Percentiles rank a stretch among this genome's conserved stretches.
Conservation (phyloP, 2,329 filamentous ascomycete species). For the Pseudocercospora vitis region DNA sequence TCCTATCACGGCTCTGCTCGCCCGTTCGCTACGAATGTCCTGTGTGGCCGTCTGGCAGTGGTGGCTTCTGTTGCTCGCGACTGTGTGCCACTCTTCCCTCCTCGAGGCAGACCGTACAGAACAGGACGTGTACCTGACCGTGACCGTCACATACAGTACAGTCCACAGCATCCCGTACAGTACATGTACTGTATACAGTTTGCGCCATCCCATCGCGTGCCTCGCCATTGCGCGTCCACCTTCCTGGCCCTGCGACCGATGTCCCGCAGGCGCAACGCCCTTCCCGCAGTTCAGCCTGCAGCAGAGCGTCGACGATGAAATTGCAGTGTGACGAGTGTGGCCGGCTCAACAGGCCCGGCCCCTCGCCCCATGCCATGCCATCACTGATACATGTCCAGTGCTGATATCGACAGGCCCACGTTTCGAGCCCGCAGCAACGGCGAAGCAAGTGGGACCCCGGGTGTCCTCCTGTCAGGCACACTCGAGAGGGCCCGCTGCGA, state of each 20-base stretch:
- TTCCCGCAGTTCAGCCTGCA: background rate
- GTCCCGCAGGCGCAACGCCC: background rate
- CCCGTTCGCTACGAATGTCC: no score
- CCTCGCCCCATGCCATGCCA: no score
- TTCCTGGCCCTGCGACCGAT: slow-evolving; percentile 2
- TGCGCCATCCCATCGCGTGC: background rate
- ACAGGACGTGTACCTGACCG: no score
- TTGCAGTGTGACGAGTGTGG: slow-evolving; percentile 7
- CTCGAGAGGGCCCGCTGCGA: background rate
- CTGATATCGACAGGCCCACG: slow-evolving; percentile 8
- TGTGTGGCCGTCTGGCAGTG: background rate
- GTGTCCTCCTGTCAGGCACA: background rate
- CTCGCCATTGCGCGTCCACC: slow-evolving; percentile 1
- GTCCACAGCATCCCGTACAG: no score
- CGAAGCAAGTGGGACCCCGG: slow-evolving; percentile 2
- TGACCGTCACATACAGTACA: no score
- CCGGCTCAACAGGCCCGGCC: slow-evolving; percentile 3
- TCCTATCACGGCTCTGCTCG: slow-evolving; percentile 1
- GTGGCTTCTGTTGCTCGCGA: no score
- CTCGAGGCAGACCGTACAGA: no score
- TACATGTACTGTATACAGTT: no score
- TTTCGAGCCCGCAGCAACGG: slow-evolving; percentile 6
- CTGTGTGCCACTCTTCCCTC: no score
- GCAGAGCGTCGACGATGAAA: background rate
- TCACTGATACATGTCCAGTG: no score